phyloP scores from a whole-genome alignment of 176 grass and related monocot species.

The Miscanthus lutarioriparius region DNA sequence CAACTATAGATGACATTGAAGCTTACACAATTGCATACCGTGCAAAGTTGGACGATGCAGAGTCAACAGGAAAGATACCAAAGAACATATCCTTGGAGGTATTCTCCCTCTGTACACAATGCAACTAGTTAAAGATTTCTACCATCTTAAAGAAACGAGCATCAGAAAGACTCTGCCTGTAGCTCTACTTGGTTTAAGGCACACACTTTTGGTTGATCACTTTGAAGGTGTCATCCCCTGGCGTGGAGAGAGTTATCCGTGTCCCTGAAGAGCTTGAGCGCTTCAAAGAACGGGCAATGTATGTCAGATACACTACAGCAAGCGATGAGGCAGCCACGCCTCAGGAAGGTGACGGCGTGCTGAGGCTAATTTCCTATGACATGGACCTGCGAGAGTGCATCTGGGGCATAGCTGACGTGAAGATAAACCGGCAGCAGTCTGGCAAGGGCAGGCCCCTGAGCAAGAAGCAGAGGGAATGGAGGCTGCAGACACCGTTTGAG shows the following conservation, averaged over 20 bases:
- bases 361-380: constrained; percentile 78
- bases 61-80: constrained; percentile 62
- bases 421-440: constrained; percentile 74
- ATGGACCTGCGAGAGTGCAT: constrained; percentile 67
- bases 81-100: constrained; percentile 87
- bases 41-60: constrained; percentile 71
- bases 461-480: constrained; percentile 96
- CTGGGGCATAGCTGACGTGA: constrained; percentile 92
- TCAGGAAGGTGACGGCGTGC: constrained; percentile 70
- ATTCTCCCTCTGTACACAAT: constrained; percentile 12
- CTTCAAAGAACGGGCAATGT: constrained; percentile 89
- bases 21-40: constrained; percentile 78
- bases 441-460: constrained; percentile 87
- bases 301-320: constrained; percentile 61
- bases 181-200: constrained; percentile 17
- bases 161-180: constrained; percentile 23
- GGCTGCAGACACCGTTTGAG: constrained; percentile 62
- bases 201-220: neutral
- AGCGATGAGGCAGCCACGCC: constrained; percentile 9
- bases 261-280: constrained; percentile 86
- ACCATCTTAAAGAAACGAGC: constrained; percentile 6
- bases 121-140: constrained; percentile 12
- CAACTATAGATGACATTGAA: constrained; percentile 88
- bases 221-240: constrained; percentile 89
- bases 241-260: constrained; percentile 69